Evolutionary conservation across 2,329 filamentous ascomycete species (phyloP), one percentile per base, ranked within the genome.

Genomic region (Cordyceps farinosa): DNA sequence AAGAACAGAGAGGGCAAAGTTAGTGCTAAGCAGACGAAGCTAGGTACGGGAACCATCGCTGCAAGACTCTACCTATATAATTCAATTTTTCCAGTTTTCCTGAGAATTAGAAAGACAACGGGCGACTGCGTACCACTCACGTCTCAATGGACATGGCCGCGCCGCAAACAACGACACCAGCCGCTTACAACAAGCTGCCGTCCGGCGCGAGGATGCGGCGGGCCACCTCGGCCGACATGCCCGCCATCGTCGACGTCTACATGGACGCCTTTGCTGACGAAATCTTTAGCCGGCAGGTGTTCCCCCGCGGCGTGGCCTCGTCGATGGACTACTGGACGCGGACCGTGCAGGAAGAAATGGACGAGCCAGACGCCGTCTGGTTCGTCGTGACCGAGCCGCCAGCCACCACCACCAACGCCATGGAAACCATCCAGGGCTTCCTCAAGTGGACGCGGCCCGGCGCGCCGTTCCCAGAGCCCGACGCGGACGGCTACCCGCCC

Each of bases 371-470:
- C 34, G 73, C 74, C 3, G 73, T 77, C 30, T 72, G 80, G 29
- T 66, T 81, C 5, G 77, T 79, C 34, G 69, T 81, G 8, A 72
- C 73, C 5, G 77, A 79, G 55, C 45, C 72, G 22, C 22, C 22
- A 1, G 22, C 22, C 22, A 22, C 22, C 22, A 22, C 22, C 22
- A 22, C 22, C 22, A 22, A 22, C 4, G 77, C 79, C 36, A 69
- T 65, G 0, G 70, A 66, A 0, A 66, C 69, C 1, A 64, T 82
- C 2, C 68, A 83, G 30, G 79, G 78, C 1, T 82, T 80, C 62
- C 76, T 77, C 5, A 81, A 83, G 67, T 85, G 83, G 83, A 67
- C 72, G 8, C 68, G 73, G 3, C 75, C 75, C 0, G 70, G 66
- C 1, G 65, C 69, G 13, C 60, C 66, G 1, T 65, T 69, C 44